phyloP scores from a whole-genome alignment of 169 alveolate genomes.

The Cryptosporidium sp. region DNA sequence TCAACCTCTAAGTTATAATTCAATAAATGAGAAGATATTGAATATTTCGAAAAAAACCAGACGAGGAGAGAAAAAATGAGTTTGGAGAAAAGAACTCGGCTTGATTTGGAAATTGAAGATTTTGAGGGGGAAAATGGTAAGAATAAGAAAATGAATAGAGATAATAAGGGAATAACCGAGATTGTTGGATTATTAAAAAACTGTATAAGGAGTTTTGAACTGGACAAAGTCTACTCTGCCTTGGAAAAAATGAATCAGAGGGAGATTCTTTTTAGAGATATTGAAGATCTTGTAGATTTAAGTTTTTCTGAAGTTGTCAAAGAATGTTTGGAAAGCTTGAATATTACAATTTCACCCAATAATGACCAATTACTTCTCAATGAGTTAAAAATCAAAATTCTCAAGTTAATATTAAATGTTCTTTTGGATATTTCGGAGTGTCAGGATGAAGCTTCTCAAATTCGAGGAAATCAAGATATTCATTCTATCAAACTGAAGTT shows the following conservation, averaged over 20 bases:
- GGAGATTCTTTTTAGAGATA: not conserved
- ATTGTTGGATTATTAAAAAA: not conserved
- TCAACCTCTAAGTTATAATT: not conserved
- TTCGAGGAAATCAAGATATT: not conserved
- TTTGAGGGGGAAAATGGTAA: not conserved
- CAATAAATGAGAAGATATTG: not conserved
- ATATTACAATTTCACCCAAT: not conserved
- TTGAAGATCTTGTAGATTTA: not conserved
- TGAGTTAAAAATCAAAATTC: not conserved
- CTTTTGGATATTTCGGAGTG: constrained; percentile 44
- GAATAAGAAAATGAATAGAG: not conserved
- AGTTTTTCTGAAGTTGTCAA: not conserved
- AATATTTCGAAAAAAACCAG: not conserved
- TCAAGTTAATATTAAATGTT: constrained; percentile 27
- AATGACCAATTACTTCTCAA: not conserved
- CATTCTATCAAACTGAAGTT: not conserved
- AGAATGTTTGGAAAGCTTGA: not conserved
- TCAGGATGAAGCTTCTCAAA: not conserved
- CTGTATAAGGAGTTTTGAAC: not conserved
- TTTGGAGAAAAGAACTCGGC: not conserved
- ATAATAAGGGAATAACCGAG: not conserved
- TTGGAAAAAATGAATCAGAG: not conserved
- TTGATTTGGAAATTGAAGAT: not conserved
- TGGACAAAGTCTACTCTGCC: not conserved
- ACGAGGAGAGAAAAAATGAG: not conserved